These are phyloP conservation scores for Metschnikowia amazonensis DNA, from an alignment of 805 yeast species.

Conservation along the genomic window DNA sequence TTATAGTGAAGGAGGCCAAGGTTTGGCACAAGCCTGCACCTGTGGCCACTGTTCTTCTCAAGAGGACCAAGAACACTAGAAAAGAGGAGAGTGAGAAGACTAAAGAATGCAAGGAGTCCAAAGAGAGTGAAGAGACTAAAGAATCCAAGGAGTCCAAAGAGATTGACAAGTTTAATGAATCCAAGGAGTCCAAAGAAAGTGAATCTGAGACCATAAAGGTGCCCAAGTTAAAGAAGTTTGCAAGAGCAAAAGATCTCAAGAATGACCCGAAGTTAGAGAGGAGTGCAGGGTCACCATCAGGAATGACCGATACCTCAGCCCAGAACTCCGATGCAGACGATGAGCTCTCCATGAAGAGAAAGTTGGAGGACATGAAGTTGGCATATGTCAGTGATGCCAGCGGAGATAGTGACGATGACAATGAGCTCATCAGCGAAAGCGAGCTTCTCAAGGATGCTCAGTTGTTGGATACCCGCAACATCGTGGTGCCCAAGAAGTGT, in stretches of 20 bases:
- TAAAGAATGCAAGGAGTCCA: background rate
- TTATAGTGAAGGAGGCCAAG: constrained; percentile 40
- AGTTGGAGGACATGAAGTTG: constrained; percentile 45
- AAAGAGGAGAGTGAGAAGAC: background rate
- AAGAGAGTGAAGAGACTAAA: background rate
- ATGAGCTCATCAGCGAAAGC: constrained; percentile 50
- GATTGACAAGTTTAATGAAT: background rate
- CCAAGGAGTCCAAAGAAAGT: background rate
- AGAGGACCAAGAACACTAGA: constrained; percentile 18
- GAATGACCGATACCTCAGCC: constrained; percentile 46
- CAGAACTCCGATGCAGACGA: constrained; percentile 38
- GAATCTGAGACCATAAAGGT: background rate
- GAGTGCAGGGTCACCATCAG: constrained; percentile 15
- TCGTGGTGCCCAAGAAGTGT: constrained; percentile 59
- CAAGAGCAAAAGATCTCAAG: background rate
- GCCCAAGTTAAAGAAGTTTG: constrained; percentile 19
- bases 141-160: background rate
- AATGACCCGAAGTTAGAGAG: background rate
- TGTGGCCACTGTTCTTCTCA: constrained; percentile 29
- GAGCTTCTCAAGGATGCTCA: constrained; percentile 33
- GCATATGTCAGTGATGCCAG: constrained; percentile 51
- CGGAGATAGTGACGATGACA: constrained; percentile 49
- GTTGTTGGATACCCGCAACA: constrained; percentile 24
- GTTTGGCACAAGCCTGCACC: constrained; percentile 55
- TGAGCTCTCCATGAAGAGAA: constrained; percentile 40